A percentile compares a stretch with the other conserved stretches of the same genome.
Conservation (phyloP, 2,329 filamentous ascomycete genomes). For the Tolypocladium paradoxum region DNA sequence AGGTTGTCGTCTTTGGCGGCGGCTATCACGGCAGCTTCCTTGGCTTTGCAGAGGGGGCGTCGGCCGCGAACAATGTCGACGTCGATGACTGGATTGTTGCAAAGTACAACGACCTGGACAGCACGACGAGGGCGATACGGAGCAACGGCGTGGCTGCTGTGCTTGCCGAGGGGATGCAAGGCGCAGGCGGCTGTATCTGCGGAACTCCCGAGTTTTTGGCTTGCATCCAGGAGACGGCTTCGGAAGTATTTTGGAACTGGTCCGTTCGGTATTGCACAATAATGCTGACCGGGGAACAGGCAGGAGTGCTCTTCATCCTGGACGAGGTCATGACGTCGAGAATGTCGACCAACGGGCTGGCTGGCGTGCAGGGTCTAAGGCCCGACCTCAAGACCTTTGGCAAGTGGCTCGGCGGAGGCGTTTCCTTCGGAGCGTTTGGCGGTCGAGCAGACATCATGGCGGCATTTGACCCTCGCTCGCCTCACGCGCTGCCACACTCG, state of each 20-base stretch:
- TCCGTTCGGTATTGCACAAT: not conserved
- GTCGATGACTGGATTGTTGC: conserved; percentile 46
- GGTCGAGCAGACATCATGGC: conserved; percentile 48
- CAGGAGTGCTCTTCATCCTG: conserved; percentile 50
- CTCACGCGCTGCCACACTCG: conserved; percentile 37
- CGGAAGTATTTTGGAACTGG: conserved; percentile 13
- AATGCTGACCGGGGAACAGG: conserved; percentile 11
- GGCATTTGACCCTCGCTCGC: conserved; percentile 38
- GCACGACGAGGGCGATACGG: conserved; percentile 31
- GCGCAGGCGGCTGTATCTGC: conserved; percentile 46
- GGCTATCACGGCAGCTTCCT: conserved; percentile 27
- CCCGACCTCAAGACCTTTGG: conserved; percentile 56
- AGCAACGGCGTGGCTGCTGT: conserved; percentile 46
- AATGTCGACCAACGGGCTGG: conserved; percentile 38
- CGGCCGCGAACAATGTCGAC: conserved; percentile 36
- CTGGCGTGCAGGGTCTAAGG: conserved; percentile 27
- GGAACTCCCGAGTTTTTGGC: conserved; percentile 40
- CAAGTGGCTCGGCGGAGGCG: conserved; percentile 56
- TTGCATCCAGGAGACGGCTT: conserved; percentile 36
- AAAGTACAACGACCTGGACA: conserved; percentile 48
- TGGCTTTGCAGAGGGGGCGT: conserved; percentile 20
- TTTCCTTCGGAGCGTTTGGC: conserved; percentile 58
- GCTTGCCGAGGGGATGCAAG: conserved; percentile 57
- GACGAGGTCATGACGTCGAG: conserved; percentile 65
- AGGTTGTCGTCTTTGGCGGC: conserved; percentile 41